Conservation (phyloP, 805 yeast genomes). For the Blastobotrys parvus region DNA sequence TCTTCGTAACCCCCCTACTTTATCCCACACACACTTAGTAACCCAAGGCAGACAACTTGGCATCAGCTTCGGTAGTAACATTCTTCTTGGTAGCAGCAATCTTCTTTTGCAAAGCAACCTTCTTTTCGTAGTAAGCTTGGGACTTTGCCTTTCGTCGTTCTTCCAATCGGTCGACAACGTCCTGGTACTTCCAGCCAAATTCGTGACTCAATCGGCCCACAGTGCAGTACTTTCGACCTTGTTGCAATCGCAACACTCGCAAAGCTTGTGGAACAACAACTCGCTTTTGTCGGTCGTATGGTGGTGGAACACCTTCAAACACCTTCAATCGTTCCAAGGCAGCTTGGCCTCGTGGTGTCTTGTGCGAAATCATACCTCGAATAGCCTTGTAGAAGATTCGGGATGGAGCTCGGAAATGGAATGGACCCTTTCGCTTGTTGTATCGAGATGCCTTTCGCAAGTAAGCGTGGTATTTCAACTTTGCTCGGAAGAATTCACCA, state of each 20-base stretch:
- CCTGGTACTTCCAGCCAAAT: conserved; percentile 99
- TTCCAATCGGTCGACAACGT: conserved; percentile 93
- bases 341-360: conserved; percentile 99
- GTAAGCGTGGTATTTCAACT: conserved; percentile 99
- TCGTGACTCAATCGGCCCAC: conserved; percentile 92
- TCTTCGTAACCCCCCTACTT: neutral
- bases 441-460: conserved; percentile 98
- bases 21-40: conserved; percentile 40
- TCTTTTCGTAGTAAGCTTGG: conserved; percentile 98
- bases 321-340: conserved; percentile 99
- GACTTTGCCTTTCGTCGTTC: conserved; percentile 99
- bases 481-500: conserved; percentile 99
- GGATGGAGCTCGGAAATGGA: conserved; percentile 99
- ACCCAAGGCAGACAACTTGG: conserved; percentile 94
- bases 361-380: conserved; percentile 99
- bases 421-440: conserved; percentile 99
- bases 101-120: conserved; percentile 94
- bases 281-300: conserved; percentile 99
- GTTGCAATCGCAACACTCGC: conserved; percentile 97
- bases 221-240: conserved; percentile 99
- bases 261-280: conserved; percentile 99
- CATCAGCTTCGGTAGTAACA: conserved; percentile 83
- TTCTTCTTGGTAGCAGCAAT: conserved; percentile 77
- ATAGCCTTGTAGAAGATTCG: conserved; percentile 99
- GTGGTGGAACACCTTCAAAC: conserved; percentile 99